These are phyloP conservation scores for Penicillium brasilianum DNA, from an alignment of 2,329 filamentous ascomycete genomes.

Conservation along the genomic window DNA sequence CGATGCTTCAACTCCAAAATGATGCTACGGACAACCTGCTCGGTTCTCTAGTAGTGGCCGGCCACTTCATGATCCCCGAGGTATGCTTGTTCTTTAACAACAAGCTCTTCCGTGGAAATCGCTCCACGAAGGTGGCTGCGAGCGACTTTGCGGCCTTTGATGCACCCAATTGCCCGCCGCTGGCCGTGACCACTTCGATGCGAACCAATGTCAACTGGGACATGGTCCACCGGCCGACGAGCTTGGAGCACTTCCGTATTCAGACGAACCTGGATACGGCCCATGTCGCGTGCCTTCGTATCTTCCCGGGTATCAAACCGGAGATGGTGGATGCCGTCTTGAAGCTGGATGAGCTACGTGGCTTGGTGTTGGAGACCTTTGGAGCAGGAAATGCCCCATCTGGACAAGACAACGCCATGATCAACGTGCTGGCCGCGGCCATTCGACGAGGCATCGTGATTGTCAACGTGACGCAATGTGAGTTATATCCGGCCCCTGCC, in stretches of 20 bases:
- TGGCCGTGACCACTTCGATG: slow-evolving; percentile 80
- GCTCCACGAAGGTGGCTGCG: slow-evolving; percentile 85
- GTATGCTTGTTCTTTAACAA: slow-evolving; percentile 95
- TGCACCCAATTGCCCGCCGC: slow-evolving; percentile 81
- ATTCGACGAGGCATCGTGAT: slow-evolving; percentile 82
- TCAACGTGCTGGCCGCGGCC: slow-evolving; percentile 75
- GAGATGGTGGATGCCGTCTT: slow-evolving; percentile 89
- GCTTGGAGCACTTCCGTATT: slow-evolving; percentile 74
- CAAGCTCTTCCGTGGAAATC: slow-evolving; percentile 84
- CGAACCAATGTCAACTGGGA: slow-evolving; percentile 83
- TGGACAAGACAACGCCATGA: slow-evolving; percentile 78
- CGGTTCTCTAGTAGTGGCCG: slow-evolving; percentile 84
- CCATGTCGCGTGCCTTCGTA: slow-evolving; percentile 86
- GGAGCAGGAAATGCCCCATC: slow-evolving; percentile 90
- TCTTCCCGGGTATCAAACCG: slow-evolving; percentile 92
- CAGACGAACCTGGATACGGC: slow-evolving; percentile 78
- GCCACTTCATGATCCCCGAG: slow-evolving; percentile 90
- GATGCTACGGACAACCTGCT: slow-evolving; percentile 91
- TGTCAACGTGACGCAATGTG: slow-evolving; percentile 90
- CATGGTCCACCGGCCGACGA: slow-evolving; percentile 73
- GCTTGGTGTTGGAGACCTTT: slow-evolving; percentile 88
- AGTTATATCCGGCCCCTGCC: slow-evolving; percentile 39
- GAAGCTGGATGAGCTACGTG: slow-evolving; percentile 73
- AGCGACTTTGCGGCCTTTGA: slow-evolving; percentile 86
- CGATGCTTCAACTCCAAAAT: slow-evolving; percentile 87